Evolutionary conservation across 306 rosid genomes (phyloP).

Genomic region (Cicer pinnatifidum): DNA sequence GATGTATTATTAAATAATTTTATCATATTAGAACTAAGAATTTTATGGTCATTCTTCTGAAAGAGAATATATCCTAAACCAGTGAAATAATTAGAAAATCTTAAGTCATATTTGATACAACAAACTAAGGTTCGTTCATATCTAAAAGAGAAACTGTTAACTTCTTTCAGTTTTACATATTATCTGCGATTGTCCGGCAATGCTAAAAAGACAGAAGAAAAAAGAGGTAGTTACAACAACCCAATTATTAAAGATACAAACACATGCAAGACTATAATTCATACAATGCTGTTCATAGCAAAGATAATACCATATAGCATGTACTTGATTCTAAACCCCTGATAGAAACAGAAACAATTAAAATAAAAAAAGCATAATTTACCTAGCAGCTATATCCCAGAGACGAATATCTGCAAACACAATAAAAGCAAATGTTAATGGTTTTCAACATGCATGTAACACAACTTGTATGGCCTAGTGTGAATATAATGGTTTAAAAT

Average conservation of each 20-base stretch:
- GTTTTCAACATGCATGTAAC: neutral
- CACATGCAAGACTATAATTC: neutral
- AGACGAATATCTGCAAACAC: slow-evolving; percentile 82
- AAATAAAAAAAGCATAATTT: slow-evolving; percentile 23
- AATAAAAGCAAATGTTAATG: slow-evolving; percentile 18
- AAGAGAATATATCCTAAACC: neutral
- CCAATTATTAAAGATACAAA: slow-evolving; percentile 8
- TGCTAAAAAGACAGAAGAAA: slow-evolving; percentile 10
- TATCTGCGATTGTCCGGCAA: slow-evolving; percentile 12
- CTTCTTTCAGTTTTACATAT: slow-evolving; percentile 16
- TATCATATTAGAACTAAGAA: slow-evolving; percentile 10
- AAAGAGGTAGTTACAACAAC: neutral
- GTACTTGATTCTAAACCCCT: slow-evolving; percentile 13
- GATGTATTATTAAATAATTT: slow-evolving; percentile 20
- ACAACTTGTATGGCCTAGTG: neutral
- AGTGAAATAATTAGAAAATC: slow-evolving; percentile 7
- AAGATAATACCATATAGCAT: slow-evolving; percentile 14
- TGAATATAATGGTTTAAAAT: neutral
- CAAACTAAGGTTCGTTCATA: slow-evolving; percentile 15
- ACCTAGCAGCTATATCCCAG: slow-evolving; percentile 92
- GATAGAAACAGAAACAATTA: neutral
- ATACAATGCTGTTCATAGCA: slow-evolving; percentile 7
- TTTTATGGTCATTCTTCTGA: slow-evolving; percentile 8
- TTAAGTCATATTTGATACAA: slow-evolving; percentile 30
- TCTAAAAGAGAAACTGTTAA: slow-evolving; percentile 1